Base-by-base conservation (phyloP, 202 grass and related monocot species). In the Panicum virgatum region DNA sequence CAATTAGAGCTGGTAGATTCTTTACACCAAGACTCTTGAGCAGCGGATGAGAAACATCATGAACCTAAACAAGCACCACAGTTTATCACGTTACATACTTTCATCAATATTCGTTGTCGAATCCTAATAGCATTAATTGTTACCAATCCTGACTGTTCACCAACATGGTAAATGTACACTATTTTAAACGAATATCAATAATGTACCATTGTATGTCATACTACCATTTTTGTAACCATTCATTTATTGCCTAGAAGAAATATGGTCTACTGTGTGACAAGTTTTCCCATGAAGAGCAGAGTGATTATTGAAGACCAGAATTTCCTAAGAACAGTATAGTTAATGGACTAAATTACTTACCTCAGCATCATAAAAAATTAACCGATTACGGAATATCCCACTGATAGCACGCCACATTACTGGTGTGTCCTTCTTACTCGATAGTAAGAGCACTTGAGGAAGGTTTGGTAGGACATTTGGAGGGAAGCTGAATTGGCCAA, bases 401-500 rank as follows among this genome's bases (percentile, higher is more conserved):
- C 88, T 96, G 53, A 98, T 57, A 83, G 68, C 89, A 73, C 92
- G 83, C 96, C 96, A 98, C 88, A 98, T 96, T 11, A 64, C 90
- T 58, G 96, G 90, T 20, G 92, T 95, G 37, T 98, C 87, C 86
- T 94, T 98, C 84, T 91, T 98, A 78, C 87, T 85, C 34, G 96
- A 92, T 53, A 98, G 74, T 72, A 98, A 58, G 61, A 98, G 77
- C 30, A 98, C 80, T 81, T 92, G 87, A 88, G 96, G 96, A 80
- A 90, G 89, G 63, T 85, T 91, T 75, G 74, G 74, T 44, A 79
- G 75, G 51, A 72, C 52, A 59, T 84, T 86, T 30, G 40, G 81
- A 46, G 90, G 87, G 76, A 93, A 95, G 57, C 66, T 88, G 78
- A 93, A 90, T 71, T 82, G 86, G 65, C 25, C 62, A 44, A 90